Conservation (phyloP, 257 asterid genomes). For the Euphrasia confusa region DNA sequence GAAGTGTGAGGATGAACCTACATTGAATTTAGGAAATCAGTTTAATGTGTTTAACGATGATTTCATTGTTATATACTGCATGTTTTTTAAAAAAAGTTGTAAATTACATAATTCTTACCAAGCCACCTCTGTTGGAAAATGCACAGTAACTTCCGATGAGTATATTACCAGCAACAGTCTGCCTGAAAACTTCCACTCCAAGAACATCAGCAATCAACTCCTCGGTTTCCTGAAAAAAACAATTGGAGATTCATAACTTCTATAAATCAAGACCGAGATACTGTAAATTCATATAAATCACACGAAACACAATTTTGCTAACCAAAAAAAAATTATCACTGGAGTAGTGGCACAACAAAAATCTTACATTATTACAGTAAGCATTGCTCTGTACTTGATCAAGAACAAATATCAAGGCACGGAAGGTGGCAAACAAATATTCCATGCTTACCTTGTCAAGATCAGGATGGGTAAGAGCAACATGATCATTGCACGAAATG, state of each 20-base stretch:
- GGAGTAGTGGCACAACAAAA: too few species aligned
- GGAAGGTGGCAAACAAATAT: not conserved
- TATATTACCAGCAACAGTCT: constrained; percentile 80
- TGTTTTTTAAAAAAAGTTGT: not conserved
- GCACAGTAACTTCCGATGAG: constrained; percentile 83
- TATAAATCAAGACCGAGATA: not conserved
- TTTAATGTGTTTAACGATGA: not conserved
- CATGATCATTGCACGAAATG: constrained; percentile 87
- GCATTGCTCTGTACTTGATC: too few species aligned
- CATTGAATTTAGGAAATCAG: not conserved
- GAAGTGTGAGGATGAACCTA: constrained; percentile 1
- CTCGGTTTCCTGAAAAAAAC: constrained; percentile 78
- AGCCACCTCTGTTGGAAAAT: constrained; percentile 79
- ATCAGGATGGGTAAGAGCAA: constrained; percentile 88
- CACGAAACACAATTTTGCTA: not conserved
- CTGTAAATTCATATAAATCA: not conserved
- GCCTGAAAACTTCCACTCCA: constrained; percentile 90
- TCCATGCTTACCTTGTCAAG: constrained; percentile 57
- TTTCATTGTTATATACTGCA: too few species aligned
- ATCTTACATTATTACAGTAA: too few species aligned
- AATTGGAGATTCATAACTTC: not conserved
- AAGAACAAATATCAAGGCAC: not conserved
- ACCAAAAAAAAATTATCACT: too few species aligned
- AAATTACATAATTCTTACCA: constrained; percentile 46
- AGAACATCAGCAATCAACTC: constrained; percentile 88